Percentiles rank a stretch among this genome's conserved stretches.
Conservation (phyloP, 345 rosid genomes). For the Boechera divaricarpa region DNA sequence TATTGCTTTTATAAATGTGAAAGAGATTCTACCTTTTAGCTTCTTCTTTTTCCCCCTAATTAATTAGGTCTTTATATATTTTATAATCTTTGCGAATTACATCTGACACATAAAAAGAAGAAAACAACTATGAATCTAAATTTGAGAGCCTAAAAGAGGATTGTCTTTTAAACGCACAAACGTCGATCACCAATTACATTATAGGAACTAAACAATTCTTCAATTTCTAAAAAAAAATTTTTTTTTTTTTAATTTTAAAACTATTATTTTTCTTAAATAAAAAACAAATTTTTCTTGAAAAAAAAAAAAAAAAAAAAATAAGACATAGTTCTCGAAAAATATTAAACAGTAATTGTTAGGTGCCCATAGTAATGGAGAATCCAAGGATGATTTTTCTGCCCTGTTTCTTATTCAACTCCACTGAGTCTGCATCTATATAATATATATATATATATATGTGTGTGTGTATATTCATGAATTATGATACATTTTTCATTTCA, state of each 20-base stretch:
- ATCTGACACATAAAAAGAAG: conserved; percentile 43
- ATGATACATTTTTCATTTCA: conserved; percentile 17
- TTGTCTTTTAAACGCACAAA: conserved; percentile 43
- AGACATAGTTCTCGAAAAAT: background rate
- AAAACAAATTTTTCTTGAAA: background rate
- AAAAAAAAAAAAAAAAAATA: too few species aligned
- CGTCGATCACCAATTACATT: conserved; percentile 28
- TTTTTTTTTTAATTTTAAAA: background rate
- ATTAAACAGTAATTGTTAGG: conserved; percentile 34
- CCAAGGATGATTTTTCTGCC: conserved; percentile 42
- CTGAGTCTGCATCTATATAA: background rate
- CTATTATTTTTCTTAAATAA: background rate
- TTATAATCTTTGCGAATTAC: conserved; percentile 15
- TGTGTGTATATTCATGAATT: background rate
- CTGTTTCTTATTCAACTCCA: conserved; percentile 41
- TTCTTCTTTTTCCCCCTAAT: conserved; percentile 32
- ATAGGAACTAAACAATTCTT: background rate
- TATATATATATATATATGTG: background rate
- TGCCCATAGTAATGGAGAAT: conserved; percentile 44
- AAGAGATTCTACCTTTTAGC: conserved; percentile 33
- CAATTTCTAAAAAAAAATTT: background rate
- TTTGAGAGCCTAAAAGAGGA: conserved; percentile 44
- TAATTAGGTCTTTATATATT: conserved; percentile 32
- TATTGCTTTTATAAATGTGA: conserved; percentile 25
- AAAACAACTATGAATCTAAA: conserved; percentile 34